These are phyloP conservation scores for Sporothrix humicola DNA, from an alignment of 2,329 filamentous ascomycete species.

Conservation along the genomic window DNA sequence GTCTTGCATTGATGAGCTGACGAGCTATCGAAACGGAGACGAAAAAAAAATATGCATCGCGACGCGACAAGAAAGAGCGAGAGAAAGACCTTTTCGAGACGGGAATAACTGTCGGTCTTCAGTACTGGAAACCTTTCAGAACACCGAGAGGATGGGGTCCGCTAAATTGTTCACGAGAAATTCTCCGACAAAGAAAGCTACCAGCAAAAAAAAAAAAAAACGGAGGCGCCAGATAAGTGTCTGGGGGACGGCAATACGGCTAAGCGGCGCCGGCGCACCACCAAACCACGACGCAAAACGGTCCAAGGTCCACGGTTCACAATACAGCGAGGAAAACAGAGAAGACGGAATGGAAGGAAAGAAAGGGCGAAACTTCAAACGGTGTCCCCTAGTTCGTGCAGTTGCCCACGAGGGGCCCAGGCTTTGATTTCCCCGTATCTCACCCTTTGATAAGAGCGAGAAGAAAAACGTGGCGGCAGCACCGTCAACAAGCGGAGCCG, in stretches of 20 bases:
- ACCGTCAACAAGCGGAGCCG: slow-evolving; percentile 11
- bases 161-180: not conserved
- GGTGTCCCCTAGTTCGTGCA: not conserved
- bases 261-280: slow-evolving; percentile 19
- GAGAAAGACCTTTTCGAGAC: slow-evolving; percentile 7
- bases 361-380: not conserved
- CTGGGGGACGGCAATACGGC: slow-evolving; percentile 13
- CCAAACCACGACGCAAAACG: not conserved
- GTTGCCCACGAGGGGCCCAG: not conserved
- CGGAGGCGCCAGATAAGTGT: not conserved
- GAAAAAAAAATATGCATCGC: not conserved
- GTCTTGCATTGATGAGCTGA: slow-evolving; percentile 8
- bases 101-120: slow-evolving; percentile 1
- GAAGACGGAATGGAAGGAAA: not conserved
- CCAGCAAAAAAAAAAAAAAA: not conserved
- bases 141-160: not conserved
- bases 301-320: not conserved
- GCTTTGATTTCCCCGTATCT: slow-evolving; percentile 8
- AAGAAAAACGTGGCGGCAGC: not conserved
- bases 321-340: slow-evolving; percentile 23
- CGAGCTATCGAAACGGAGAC: slow-evolving; percentile 7
- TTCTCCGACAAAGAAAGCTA: not conserved
- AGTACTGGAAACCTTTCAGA: no score
- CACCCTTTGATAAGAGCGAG: not conserved
- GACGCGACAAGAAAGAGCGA: slow-evolving; percentile 15